Base-by-base conservation (phyloP, 805 yeast genomes). In the Starmerella etchellsii region DNA sequence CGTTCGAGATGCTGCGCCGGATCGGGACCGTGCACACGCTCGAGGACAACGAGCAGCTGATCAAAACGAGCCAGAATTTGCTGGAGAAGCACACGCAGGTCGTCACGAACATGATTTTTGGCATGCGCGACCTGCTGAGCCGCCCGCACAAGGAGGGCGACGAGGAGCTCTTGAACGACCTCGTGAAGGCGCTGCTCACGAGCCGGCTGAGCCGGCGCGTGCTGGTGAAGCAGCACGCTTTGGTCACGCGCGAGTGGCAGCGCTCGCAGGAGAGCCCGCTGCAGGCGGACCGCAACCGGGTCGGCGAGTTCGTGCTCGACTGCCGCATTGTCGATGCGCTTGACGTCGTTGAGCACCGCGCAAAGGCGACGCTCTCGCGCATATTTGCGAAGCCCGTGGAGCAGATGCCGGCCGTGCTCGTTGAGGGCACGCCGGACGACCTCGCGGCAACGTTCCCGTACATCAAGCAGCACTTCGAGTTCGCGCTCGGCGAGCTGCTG, bases 81-180 rank as follows among this genome's bases (percentile, higher is more conserved):
- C 63, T 88, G 50, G 68, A 69, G 22, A 84, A 79, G 58, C 95
- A 88, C 61, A 69, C 84, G 36, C 64, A 79, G 40, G 81, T 84
- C 16, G 66, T 88, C 44, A 91, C 96, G 1, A 88, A 87, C 57
- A 65, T 87, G 44, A 80, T 88, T 68, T 81, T 85, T 85, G 97
- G 97, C 1, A 84, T 94, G 1, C 64, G 85, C 35, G 96, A 88
- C 53, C 78, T 48, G 8, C 38, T 46, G 31, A 37, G 21, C 18
- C 22, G 35, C 24, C 24, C 45, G 78, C 47, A 73, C 81, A 13
- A 74, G 39, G 62, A 65, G 30, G 68, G 80, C 53, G 78, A 84
- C 3, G 76, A 73, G 43, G 60, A 65, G 2, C 65, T 76, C 34
- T 61, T 88, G 49, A 95, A 88, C 54, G 65, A 62, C 15, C 73